Evolutionary conservation across 2,329 filamentous ascomycete genomes (phyloP).

Genomic region (Xylariomycetidae sp.): DNA sequence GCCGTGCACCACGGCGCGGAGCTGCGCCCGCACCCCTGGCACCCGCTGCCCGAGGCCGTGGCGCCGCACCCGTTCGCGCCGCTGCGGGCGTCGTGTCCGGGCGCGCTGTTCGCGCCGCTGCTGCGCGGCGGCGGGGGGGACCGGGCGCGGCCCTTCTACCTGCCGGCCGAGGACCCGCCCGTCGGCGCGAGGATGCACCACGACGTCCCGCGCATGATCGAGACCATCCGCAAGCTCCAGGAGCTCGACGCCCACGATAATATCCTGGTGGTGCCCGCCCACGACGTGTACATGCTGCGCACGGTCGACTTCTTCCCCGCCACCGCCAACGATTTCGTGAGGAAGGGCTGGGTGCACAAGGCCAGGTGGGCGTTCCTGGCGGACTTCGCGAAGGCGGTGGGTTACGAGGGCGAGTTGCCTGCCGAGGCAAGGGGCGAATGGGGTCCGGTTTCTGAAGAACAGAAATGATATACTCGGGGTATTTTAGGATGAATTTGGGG

Average conservation of each 20-base stretch:
- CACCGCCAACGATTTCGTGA: constrained; percentile 38
- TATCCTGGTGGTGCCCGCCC: constrained; percentile 15
- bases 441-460: constrained; percentile 1
- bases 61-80: constrained; percentile 32
- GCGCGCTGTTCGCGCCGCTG: constrained; percentile 20
- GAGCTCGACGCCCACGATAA: constrained; percentile 18
- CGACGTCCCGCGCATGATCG: constrained; percentile 5
- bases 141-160: constrained; percentile 27
- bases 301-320: constrained; percentile 44
- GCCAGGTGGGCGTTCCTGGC: constrained; percentile 43
- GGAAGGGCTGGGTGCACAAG: constrained; percentile 39
- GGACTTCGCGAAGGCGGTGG: constrained; percentile 40
- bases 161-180: constrained; percentile 10
- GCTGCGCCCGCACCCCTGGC: constrained; percentile 15
- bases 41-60: constrained; percentile 25
- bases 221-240: constrained; percentile 25
- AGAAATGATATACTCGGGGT: no score
- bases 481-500: no score
- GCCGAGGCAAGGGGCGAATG: constrained; percentile 13
- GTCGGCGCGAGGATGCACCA: constrained; percentile 12
- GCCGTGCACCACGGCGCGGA: constrained; percentile 16
- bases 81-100: constrained; percentile 23
- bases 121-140: constrained; percentile 27
- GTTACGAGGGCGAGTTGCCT: constrained; percentile 19
- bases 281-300: constrained; percentile 20